Evolutionary conservation across 345 rosid genomes (phyloP).

Genomic region (Ceriops decandra): DNA sequence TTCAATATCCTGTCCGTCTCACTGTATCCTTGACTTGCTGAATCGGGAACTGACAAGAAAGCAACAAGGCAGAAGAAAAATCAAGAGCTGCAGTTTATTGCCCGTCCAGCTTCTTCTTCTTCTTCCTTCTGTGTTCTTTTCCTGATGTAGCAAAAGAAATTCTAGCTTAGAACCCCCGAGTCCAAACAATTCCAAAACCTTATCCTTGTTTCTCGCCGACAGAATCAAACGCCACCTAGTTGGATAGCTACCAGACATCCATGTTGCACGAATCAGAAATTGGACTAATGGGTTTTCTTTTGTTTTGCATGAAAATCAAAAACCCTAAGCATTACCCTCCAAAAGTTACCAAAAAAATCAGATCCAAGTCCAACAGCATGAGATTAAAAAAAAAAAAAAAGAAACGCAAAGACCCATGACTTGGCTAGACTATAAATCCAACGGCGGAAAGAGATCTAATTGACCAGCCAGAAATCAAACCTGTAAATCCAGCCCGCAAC

Average conservation of each 20-base stretch:
- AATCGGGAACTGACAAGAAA: slow-evolving; percentile 7
- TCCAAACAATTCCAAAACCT: slow-evolving; percentile 30
- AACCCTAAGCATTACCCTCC: slow-evolving; percentile 29
- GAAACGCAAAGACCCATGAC: too few relatives aligned
- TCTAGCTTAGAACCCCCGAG: slow-evolving; percentile 14
- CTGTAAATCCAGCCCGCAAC: neutral
- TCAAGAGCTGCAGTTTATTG: too few relatives aligned
- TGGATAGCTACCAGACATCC: neutral
- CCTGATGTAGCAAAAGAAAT: slow-evolving; percentile 9
- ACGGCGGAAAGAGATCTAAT: slow-evolving; percentile 6
- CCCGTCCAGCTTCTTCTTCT: neutral
- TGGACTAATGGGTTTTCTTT: slow-evolving; percentile 33
- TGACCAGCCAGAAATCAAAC: neutral
- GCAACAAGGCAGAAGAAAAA: neutral
- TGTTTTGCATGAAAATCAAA: slow-evolving; percentile 33
- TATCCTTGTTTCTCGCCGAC: slow-evolving; percentile 22
- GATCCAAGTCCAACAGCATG: slow-evolving; percentile 22
- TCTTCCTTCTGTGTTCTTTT: slow-evolving; percentile 3
- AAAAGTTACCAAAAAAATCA: slow-evolving; percentile 6
- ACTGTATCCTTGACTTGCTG: neutral
- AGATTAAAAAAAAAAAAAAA: too few relatives aligned
- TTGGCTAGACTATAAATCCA: neutral
- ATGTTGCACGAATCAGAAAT: slow-evolving; percentile 30
- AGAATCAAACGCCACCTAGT: slow-evolving; percentile 9
- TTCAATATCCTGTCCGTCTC: neutral